These are phyloP conservation scores for Parsonsia alboflavescens DNA, from an alignment of 257 asterid species.

Conservation along the genomic window DNA sequence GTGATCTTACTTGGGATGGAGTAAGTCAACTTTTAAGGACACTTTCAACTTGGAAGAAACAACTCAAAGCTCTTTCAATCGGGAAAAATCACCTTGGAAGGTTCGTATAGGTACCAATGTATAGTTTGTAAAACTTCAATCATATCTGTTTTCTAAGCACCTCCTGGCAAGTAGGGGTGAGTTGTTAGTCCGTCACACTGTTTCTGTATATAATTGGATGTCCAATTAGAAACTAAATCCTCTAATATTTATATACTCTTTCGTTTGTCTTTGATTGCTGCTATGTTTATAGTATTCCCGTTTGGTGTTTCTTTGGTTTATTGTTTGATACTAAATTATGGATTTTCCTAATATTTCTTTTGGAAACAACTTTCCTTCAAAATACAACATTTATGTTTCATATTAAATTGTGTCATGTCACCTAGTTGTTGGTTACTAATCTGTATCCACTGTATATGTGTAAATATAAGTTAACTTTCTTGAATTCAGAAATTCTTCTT, in stretches of 20 bases:
- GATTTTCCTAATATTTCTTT: neutral
- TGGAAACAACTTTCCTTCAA: neutral
- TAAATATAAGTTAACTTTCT: neutral
- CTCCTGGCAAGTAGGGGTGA: neutral
- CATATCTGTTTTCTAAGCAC: neutral
- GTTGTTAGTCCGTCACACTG: neutral
- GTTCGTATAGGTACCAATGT: constrained; percentile 35
- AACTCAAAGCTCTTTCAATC: constrained; percentile 61
- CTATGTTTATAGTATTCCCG: neutral
- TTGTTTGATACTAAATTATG: neutral
- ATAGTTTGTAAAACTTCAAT: neutral
- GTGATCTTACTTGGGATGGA: constrained; percentile 60
- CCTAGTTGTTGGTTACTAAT: neutral
- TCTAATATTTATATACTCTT: neutral
- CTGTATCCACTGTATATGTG: neutral
- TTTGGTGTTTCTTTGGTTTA: neutral
- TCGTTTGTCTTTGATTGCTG: neutral
- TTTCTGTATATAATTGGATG: neutral
- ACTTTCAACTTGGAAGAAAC: constrained; percentile 61
- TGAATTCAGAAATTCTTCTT: neutral
- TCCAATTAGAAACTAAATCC: neutral
- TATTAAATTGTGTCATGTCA: neutral
- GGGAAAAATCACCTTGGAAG: constrained; percentile 84
- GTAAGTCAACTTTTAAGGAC: constrained; percentile 55
- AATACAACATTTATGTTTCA: neutral